phyloP scores from a whole-genome alignment of 495 filamentous ascomycete species.

The Podospora pseudopauciseta region DNA sequence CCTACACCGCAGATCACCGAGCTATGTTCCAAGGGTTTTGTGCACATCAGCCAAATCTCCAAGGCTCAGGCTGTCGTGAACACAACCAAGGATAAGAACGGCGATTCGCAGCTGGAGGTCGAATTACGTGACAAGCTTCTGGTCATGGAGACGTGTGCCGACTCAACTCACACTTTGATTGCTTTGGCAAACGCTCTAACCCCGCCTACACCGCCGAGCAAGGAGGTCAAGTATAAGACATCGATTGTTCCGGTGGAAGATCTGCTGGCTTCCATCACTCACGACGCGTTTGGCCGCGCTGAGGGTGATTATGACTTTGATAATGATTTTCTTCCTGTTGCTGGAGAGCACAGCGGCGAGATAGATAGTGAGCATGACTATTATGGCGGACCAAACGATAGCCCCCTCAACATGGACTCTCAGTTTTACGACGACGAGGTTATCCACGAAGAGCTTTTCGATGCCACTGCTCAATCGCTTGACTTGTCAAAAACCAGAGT shows the following conservation, averaged over 20 bases:
- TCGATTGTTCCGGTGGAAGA: slow-evolving; percentile 80
- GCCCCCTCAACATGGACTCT: slow-evolving; percentile 38
- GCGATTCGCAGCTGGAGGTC: slow-evolving; percentile 66
- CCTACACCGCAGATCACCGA: slow-evolving; percentile 60
- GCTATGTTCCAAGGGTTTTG: slow-evolving; percentile 70
- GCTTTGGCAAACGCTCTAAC: slow-evolving; percentile 73
- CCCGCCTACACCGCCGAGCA: slow-evolving; percentile 76
- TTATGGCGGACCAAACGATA: slow-evolving; percentile 32
- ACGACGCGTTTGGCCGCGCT: slow-evolving; percentile 66
- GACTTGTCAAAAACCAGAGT: slow-evolving; percentile 34
- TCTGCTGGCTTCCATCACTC: slow-evolving; percentile 84
- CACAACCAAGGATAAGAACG: slow-evolving; percentile 46
- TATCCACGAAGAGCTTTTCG: slow-evolving; percentile 39
- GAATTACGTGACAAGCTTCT: slow-evolving; percentile 81
- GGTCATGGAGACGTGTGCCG: slow-evolving; percentile 90
- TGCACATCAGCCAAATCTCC: slow-evolving; percentile 79
- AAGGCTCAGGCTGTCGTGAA: slow-evolving; percentile 65
- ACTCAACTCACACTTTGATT: slow-evolving; percentile 92
- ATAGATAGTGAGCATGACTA: slow-evolving; percentile 36
- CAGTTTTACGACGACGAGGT: slow-evolving; percentile 38
- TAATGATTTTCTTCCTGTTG: slow-evolving; percentile 46
- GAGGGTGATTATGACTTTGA: slow-evolving; percentile 57
- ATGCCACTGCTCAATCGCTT: slow-evolving; percentile 36
- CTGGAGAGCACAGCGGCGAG: slow-evolving; percentile 34
- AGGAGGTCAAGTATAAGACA: slow-evolving; percentile 80